Conservation (phyloP, 2,329 filamentous ascomycete genomes). For the Lasiodiplodia sp. region DNA sequence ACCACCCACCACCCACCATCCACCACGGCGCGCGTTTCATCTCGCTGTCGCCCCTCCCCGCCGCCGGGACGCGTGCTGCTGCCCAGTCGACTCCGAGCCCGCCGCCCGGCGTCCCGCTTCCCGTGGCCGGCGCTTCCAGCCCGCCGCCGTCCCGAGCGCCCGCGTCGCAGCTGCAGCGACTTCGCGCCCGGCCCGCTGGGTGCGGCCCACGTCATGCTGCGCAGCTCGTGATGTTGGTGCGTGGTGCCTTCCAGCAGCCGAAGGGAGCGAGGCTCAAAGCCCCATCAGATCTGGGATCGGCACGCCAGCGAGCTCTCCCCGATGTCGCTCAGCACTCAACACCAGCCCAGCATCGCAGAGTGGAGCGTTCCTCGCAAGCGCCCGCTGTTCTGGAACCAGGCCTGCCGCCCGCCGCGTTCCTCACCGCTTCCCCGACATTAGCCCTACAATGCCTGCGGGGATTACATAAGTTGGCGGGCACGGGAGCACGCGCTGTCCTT, state of each 20-base stretch:
- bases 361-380: constrained; percentile 8
- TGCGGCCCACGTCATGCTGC: constrained; percentile 9
- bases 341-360: constrained; percentile 1
- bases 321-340: constrained; percentile 19
- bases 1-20: constrained; percentile 8
- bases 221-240: constrained; percentile 4
- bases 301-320: constrained; percentile 15
- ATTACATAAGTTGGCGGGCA: constrained; percentile 22
- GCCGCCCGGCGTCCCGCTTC: constrained; percentile 12
- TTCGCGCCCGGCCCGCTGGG: neutral
- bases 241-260: neutral
- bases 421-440: constrained; percentile 24
- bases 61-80: neutral
- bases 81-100: neutral
- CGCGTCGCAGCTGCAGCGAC: constrained; percentile 4
- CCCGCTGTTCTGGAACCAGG: constrained; percentile 11
- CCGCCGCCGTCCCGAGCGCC: constrained; percentile 5
- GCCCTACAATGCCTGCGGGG: constrained; percentile 13
- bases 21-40: constrained; percentile 13
- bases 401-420: constrained; percentile 23
- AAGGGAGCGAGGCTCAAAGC: neutral
- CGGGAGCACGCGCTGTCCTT: constrained; percentile 26
- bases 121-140: constrained; percentile 9
- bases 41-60: neutral
- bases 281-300: constrained; percentile 2